Percentiles rank a stretch among this genome's conserved stretches.
These are phyloP conservation scores for Suhomyces kilbournensis DNA, from an alignment of 805 yeast species.

Conservation along the genomic window DNA sequence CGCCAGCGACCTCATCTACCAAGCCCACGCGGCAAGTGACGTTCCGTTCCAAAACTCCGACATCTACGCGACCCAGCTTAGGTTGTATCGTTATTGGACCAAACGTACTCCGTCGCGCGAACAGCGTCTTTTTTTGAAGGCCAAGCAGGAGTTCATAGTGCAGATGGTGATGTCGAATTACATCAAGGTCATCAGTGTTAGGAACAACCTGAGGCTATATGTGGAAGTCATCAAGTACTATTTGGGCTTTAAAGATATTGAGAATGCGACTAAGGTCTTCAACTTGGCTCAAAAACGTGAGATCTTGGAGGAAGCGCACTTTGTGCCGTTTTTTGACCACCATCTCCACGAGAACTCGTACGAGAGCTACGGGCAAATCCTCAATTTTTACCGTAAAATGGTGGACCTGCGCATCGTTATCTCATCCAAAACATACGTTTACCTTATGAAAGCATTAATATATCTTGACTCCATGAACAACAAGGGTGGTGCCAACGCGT, in stretches of 20 bases:
- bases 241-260: slow-evolving; percentile 13
- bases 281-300: slow-evolving; percentile 14
- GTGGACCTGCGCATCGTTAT: slow-evolving; percentile 21
- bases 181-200: slow-evolving; percentile 7
- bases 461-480: slow-evolving; percentile 20
- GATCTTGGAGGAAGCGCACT: slow-evolving; percentile 23
- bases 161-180: slow-evolving; percentile 10
- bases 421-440: slow-evolving; percentile 28
- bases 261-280: slow-evolving; percentile 21
- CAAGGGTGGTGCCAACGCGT: slow-evolving; percentile 25
- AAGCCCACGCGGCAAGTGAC: slow-evolving; percentile 28
- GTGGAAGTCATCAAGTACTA: slow-evolving; percentile 27
- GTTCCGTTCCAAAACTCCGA: slow-evolving; percentile 29
- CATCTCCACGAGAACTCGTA: slow-evolving; percentile 15
- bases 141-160: slow-evolving; percentile 12
- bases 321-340: slow-evolving; percentile 27
- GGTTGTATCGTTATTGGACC: slow-evolving; percentile 31
- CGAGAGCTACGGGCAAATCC: slow-evolving; percentile 20
- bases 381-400: slow-evolving; percentile 35
- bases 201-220: slow-evolving; percentile 14
- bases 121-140: slow-evolving; percentile 7
- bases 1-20: slow-evolving; percentile 31
- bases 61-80: slow-evolving; percentile 26
- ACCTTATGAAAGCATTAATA: slow-evolving; percentile 30
- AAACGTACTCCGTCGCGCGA: slow-evolving; percentile 9